These are phyloP conservation scores for Saccharum officinarum DNA, from an alignment of 176 grass and related monocot genomes.

Conservation along the genomic window DNA sequence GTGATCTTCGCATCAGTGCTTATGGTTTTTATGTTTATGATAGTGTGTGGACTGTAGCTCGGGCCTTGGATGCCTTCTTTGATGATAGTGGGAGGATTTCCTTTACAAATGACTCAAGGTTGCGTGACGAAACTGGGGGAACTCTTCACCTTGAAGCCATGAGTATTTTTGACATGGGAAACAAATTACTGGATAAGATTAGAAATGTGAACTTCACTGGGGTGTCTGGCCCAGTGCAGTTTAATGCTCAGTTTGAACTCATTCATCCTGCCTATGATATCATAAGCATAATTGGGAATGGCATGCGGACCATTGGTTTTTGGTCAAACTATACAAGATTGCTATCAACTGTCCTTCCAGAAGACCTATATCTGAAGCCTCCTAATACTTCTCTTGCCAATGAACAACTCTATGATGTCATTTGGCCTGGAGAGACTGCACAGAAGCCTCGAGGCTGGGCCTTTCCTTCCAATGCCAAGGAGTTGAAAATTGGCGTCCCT, in stretches of 20 bases:
- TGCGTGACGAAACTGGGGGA: conserved; percentile 51
- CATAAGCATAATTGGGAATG: conserved; percentile 82
- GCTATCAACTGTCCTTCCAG: conserved; percentile 63
- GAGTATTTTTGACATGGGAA: conserved; percentile 77
- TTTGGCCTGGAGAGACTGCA: conserved; percentile 84
- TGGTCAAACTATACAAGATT: conserved; percentile 91
- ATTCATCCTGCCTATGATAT: conserved; percentile 87
- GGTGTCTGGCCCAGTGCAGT: conserved; percentile 59
- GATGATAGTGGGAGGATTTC: conserved; percentile 69
- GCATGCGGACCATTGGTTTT: conserved; percentile 70
- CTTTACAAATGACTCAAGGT: conserved; percentile 72
- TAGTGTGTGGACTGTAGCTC: conserved; percentile 82
- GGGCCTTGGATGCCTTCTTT: conserved; percentile 78
- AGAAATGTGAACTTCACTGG: conserved; percentile 68
- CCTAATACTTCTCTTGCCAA: conserved; percentile 67
- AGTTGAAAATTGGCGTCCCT: conserved; percentile 82
- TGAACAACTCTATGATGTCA: conserved; percentile 71
- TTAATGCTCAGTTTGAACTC: conserved; percentile 55
- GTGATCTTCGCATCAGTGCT: conserved; percentile 46
- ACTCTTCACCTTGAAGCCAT: conserved; percentile 80
- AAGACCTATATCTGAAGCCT: conserved; percentile 68
- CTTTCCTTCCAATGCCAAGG: conserved; percentile 75
- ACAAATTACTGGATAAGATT: conserved; percentile 58
- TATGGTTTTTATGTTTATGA: conserved; percentile 89
- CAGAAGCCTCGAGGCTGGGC: conserved; percentile 88